phyloP scores from a whole-genome alignment of 495 filamentous ascomycete genomes.

The Penicillium turbatum region DNA sequence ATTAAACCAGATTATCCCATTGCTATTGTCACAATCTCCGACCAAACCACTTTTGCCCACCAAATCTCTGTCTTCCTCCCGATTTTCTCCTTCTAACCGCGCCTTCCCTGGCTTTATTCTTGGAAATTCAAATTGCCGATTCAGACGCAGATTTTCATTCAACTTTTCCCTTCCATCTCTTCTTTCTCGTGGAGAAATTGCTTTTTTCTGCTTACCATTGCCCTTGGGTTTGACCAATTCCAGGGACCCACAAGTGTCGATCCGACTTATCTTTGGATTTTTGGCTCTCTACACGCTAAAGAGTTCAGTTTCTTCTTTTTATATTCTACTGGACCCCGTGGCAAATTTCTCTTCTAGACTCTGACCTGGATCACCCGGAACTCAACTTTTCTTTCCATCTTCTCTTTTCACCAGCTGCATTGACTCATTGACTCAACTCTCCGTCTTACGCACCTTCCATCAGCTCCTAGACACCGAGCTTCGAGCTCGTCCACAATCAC shows the following conservation, averaged over 20 bases:
- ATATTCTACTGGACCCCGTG: constrained; percentile 16
- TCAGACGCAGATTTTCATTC: too few species aligned
- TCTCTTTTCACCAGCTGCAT: not conserved
- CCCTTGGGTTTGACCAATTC: not conserved
- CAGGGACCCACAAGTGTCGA: not conserved
- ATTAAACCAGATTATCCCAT: constrained; percentile 6
- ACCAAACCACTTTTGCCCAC: not conserved
- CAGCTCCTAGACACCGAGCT: not conserved
- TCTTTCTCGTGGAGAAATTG: not conserved
- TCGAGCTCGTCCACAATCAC: not conserved
- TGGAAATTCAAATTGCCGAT: not conserved
- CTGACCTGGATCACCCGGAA: constrained; percentile 2
- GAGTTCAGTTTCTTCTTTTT: not conserved
- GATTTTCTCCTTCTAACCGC: constrained; percentile 12
- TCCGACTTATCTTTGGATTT: constrained; percentile 10
- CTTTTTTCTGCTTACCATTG: not conserved
- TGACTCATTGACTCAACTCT: not conserved
- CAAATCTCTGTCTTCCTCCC: not conserved
- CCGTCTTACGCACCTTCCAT: not conserved
- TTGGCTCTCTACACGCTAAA: not conserved
- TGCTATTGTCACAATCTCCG: constrained; percentile 13
- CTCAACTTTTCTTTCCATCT: constrained; percentile 3
- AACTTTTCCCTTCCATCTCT: not conserved
- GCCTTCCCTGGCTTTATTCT: constrained; percentile 4
- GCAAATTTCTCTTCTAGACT: constrained; percentile 13